Base-by-base conservation (phyloP, 306 rosid species). In the Hylodesmum podocarpum region DNA sequence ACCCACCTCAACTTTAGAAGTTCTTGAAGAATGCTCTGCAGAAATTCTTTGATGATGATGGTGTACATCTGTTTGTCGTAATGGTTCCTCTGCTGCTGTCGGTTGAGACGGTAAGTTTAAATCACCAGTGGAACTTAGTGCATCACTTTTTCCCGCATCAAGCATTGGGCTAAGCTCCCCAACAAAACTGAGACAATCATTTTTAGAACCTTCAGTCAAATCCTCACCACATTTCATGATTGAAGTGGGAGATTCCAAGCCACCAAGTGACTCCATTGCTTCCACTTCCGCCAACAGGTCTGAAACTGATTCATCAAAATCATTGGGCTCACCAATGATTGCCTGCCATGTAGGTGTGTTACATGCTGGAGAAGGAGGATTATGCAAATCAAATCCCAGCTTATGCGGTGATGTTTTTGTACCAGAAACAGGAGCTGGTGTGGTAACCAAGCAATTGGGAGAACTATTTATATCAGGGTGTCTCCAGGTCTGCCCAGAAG, bases 241-340 rank as follows among this genome's bases (percentile, higher is more conserved):
- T 18, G 94, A 87, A 18, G 91, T 86, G 65, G 97, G 78, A 81
- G 93, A 91, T 77, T 94, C 93, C 89, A 96, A 80, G 66, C 91
- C 90, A 63, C 87, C 88, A 43, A 91, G 88, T 70, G 97, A 83
- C 79, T 89, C 99, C 99, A 96, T 92, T 29, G 99, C 99, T 81
- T 96, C 98, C 24, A 93, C 97, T 85, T 96, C 99, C 13, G 99
- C 99, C 87, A 96, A 83, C 75, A 96, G 88, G 86, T 96, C 99
- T 27, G 99, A 96, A 74, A 96, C 96, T 36, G 99, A 91, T 72
- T 92, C 96, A 68, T 88, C 97, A 72, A 95, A 95, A 50, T 90
- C 99, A 80, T 86, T 78, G 40, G 91, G 83, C 34, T 86, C 97
- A 5, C 84, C 85, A 22, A 85, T 86, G 50, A 94, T 83, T 79